Percentiles rank a stretch among this genome's conserved stretches.
These are phyloP conservation scores for Sporisorium iseilematis-ciliati DNA, from an alignment of 1,284 basidiomycete genomes.

Conservation along the genomic window DNA sequence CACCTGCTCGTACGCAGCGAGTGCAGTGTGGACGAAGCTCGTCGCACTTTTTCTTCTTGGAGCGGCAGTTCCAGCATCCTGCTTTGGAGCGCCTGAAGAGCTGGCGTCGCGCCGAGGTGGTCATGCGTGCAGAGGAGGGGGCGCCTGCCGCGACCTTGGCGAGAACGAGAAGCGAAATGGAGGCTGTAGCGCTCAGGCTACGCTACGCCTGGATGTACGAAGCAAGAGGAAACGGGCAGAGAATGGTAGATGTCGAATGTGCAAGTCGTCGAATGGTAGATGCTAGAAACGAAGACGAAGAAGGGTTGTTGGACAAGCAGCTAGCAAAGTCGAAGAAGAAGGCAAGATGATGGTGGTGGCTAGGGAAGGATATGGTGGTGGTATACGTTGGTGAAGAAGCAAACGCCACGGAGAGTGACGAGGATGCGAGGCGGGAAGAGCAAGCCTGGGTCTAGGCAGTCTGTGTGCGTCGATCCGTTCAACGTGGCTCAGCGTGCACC, in stretches of 20 bases:
- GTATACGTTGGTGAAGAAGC: not conserved
- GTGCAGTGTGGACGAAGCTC: constrained; percentile 47
- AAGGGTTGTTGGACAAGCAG: not conserved
- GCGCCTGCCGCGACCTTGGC: constrained; percentile 39
- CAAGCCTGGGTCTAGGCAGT: constrained; percentile 2
- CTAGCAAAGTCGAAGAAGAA: not conserved
- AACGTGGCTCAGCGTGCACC: not conserved
- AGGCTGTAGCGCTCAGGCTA: constrained; percentile 22
- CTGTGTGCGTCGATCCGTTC: not conserved
- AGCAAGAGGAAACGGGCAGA: not conserved
- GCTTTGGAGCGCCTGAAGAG: constrained; percentile 53
- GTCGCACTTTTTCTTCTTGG: constrained; percentile 57
- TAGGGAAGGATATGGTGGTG: not conserved
- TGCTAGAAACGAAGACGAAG: not conserved
- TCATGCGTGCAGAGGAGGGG: constrained; percentile 35
- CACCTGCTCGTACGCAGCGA: constrained; percentile 39
- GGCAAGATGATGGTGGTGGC: not conserved
- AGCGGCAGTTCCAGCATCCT: constrained; percentile 52
- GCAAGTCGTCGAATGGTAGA: not conserved
- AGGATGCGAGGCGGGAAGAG: not conserved
- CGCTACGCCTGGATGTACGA: constrained; percentile 15
- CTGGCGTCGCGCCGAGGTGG: constrained; percentile 46
- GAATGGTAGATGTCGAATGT: not conserved
- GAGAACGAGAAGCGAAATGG: constrained; percentile 29
- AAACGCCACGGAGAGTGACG: not conserved